Evolutionary conservation across 257 asterid species (phyloP).

Genomic region (Phtheirospermum japonicum): DNA sequence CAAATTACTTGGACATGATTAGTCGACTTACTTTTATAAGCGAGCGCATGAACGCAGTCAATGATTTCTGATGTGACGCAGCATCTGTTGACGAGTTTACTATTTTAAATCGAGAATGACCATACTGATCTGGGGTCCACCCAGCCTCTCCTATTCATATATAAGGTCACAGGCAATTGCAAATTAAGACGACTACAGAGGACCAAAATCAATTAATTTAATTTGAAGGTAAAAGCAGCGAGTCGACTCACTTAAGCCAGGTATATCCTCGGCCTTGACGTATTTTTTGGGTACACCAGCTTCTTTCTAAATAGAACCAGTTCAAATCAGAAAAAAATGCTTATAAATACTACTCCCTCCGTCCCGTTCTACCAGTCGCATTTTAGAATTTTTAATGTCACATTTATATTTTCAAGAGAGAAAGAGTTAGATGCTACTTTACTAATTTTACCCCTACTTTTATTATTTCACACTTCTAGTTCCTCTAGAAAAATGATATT

Average conservation of each 20-base stretch:
- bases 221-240: conserved; percentile 21
- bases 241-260: conserved; percentile 82
- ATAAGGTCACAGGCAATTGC: conserved; percentile 31
- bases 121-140: conserved; percentile 94
- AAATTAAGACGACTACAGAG: conserved; percentile 25
- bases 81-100: conserved; percentile 58
- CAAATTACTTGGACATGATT: conserved; percentile 18
- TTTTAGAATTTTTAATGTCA: too few species aligned
- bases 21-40: conserved; percentile 62
- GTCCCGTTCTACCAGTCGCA: too few species aligned
- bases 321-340: conserved; percentile 22
- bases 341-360: too few species aligned
- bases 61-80: conserved; percentile 63
- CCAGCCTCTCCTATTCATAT: conserved; percentile 84
- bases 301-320: conserved; percentile 67
- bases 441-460: too few species aligned
- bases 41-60: conserved; percentile 90
- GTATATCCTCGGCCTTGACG: conserved; percentile 84
- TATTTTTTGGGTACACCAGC: conserved; percentile 85
- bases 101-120: conserved; percentile 79
- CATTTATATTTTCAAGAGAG: too few species aligned
- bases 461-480: too few species aligned
- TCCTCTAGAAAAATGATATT: too few species aligned
- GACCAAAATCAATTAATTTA: conserved; percentile 8
- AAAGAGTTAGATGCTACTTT: too few species aligned